Evolutionary conservation across 1,284 basidiomycete species (phyloP), one percentile per base, ranked within the genome.

Genomic region (Violaceomyces palustris): DNA sequence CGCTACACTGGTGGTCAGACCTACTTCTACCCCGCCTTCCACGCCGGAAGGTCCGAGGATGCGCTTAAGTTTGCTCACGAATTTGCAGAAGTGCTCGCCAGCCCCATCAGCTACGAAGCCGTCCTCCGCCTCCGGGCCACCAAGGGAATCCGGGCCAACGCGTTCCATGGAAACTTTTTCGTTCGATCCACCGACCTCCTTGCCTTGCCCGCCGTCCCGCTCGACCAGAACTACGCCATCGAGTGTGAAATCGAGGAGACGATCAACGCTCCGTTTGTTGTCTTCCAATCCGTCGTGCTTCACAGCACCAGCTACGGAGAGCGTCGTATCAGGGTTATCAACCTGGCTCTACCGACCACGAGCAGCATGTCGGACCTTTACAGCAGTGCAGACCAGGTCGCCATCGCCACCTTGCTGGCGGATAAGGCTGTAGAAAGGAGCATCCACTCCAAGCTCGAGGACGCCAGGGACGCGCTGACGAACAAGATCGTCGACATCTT

Each of bases 151-250:
- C 86, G 94, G 47, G 91, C 97, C 85, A 85, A 90, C 5, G 88
- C 89, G 1, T 99, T 96, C 86, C 91, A 98, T 69, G 94, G 94
- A 62, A 98, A 98, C 79, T 98, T 98, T 79, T 98, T 99, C 74
- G 91, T 97, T 41, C 85, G 94, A 39, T 96, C 92, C 10, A 97
- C 93, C 25, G 94, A 99, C 77, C 80, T 98, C 26, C 81, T 98
- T 25, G 91, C 93, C 3, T 86, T 98, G 80, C 93, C 94, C 2
- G 86, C 91, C 14, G 93, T 98, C 14, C 91, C 94, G 9, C 83
- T 88, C 64, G 92, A 99, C 71, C 90, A 96, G 75, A 92, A 87
- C 37, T 99, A 99, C 72, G 86, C 86, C 12, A 94, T 98, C 69
- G 94, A 99, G 75, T 79, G 97, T 21, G 88, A 96, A 74, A 88